These are phyloP conservation scores for Tagetes patula DNA, from an alignment of 129 eudicot species.

Conservation along the genomic window DNA sequence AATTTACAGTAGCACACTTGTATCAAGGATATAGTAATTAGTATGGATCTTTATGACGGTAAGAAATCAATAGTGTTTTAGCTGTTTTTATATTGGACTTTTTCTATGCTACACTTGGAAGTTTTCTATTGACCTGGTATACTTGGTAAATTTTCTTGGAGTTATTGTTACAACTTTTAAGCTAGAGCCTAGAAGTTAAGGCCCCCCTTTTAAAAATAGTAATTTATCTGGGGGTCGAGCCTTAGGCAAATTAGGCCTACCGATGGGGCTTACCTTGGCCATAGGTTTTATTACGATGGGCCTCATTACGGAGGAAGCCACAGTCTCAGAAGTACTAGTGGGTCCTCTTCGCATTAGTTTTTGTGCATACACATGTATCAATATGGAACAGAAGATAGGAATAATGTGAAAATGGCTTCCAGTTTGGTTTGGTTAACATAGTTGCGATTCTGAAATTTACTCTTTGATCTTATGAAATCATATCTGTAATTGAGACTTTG, in stretches of 20 bases:
- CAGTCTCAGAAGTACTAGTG: background rate
- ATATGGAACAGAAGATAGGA: background rate
- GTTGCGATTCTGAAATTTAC: background rate
- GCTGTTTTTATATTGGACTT: background rate
- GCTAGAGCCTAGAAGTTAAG: background rate
- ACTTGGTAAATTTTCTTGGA: background rate
- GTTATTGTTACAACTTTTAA: background rate
- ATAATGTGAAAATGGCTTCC: background rate
- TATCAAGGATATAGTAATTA: background rate
- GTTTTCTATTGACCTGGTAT: background rate
- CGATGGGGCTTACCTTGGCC: background rate
- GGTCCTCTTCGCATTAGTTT: background rate
- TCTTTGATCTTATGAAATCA: background rate
- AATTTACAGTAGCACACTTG: background rate
- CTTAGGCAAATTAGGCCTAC: background rate
- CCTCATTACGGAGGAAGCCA: background rate
- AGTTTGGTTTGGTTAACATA: constrained; percentile 2
- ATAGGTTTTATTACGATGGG: background rate
- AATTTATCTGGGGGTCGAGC: too few relatives aligned
- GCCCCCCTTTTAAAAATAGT: too few relatives aligned
- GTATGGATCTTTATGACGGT: background rate
- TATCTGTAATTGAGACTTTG: background rate
- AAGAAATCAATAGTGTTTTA: background rate
- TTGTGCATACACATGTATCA: background rate
- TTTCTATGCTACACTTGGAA: background rate